phyloP scores from a whole-genome alignment of 106 monocot genomes.

The Dactylorhiza incarnata region DNA sequence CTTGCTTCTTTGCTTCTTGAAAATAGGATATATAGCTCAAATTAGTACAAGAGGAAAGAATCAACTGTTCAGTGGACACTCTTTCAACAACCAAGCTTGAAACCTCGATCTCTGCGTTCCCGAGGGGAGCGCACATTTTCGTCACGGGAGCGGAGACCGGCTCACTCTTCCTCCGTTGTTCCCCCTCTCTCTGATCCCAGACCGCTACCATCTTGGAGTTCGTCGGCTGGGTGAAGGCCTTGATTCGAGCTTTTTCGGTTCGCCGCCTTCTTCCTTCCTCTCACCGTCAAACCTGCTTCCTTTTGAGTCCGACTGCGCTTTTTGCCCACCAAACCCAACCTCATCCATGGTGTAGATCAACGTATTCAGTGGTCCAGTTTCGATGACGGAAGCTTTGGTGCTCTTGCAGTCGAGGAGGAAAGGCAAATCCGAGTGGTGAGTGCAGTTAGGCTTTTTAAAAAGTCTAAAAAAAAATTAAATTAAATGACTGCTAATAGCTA shows the following conservation, averaged over 20 bases:
- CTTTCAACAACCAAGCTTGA: not conserved
- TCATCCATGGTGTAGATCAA: constrained; percentile 93
- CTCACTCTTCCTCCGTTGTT: constrained; percentile 32
- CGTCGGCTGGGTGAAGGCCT: constrained; percentile 62
- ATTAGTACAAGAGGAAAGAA: not conserved
- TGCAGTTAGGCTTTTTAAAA: no score
- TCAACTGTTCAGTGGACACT: no score
- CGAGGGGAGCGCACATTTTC: constrained; percentile 24
- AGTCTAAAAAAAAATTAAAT: no score
- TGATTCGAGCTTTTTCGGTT: constrained; percentile 15
- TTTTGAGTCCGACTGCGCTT: constrained; percentile 59
- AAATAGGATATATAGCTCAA: not conserved
- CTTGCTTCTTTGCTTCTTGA: constrained; percentile 18
- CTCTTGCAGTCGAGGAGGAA: no score
- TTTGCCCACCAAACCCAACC: not conserved
- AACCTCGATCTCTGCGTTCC: not conserved
- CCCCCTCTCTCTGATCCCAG: constrained; percentile 50
- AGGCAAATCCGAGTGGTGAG: no score
- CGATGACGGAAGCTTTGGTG: not conserved
- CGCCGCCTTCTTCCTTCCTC: constrained; percentile 26
- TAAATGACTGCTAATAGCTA: no score
- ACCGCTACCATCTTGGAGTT: constrained; percentile 58
- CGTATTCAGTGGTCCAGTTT: constrained; percentile 24
- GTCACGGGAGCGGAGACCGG: constrained; percentile 67
- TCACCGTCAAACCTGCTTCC: constrained; percentile 80